phyloP scores from a whole-genome alignment of 129 eudicot genomes.

The Cynara cardunculus region DNA sequence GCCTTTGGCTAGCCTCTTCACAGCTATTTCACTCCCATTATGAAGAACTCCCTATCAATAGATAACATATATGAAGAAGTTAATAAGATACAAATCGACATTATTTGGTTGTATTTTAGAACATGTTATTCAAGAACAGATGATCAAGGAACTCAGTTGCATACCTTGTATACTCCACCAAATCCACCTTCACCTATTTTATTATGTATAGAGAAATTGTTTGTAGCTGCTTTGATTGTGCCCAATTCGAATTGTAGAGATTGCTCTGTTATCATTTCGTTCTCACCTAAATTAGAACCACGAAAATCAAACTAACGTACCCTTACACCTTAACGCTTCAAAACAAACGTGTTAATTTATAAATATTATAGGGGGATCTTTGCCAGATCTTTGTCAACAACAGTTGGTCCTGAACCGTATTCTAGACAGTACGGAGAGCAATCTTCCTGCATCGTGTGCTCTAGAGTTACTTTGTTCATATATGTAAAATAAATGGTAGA shows the following conservation, averaged over 20 bases:
- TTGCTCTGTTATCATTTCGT: background rate
- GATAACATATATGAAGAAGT: too few relatives aligned
- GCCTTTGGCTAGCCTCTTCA: background rate
- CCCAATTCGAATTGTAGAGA: background rate
- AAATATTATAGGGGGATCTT: too few relatives aligned
- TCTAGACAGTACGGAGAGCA: too few relatives aligned
- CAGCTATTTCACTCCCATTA: background rate
- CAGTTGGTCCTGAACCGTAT: too few relatives aligned
- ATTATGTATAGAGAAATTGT: background rate
- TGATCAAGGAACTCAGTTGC: background rate
- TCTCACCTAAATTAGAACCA: background rate
- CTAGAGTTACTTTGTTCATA: too few relatives aligned
- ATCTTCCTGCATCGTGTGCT: too few relatives aligned
- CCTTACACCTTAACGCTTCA: too few relatives aligned
- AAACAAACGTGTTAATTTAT: too few relatives aligned
- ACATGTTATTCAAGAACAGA: background rate
- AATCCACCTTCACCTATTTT: background rate
- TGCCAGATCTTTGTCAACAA: too few relatives aligned
- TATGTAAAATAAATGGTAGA: too few relatives aligned
- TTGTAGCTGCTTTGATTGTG: background rate
- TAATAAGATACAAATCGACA: background rate
- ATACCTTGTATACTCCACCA: background rate
- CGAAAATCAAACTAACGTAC: too few relatives aligned
- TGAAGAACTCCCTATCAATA: background rate
- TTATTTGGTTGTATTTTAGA: background rate